Percentiles rank a stretch among this genome's conserved stretches.
phyloP scores from a whole-genome alignment of 2,329 filamentous ascomycete genomes.

The Scorias spongiosa region DNA sequence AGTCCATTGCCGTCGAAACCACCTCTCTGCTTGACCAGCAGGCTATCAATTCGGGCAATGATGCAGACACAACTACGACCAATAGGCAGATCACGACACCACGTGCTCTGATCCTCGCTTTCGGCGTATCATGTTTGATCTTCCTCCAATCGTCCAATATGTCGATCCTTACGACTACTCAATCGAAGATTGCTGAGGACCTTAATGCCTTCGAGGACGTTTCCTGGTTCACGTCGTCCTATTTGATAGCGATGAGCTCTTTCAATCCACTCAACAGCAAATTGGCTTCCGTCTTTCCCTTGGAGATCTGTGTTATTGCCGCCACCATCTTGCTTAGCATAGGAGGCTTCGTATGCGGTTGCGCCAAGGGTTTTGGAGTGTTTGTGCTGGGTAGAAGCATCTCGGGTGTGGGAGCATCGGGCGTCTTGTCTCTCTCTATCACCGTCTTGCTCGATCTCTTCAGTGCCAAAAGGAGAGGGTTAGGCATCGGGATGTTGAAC shows the following conservation, averaged over 20 bases:
- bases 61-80: no score
- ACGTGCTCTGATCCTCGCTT: background rate
- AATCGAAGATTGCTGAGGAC: conserved; percentile 60
- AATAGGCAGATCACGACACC: background rate
- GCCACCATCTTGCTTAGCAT: conserved; percentile 43
- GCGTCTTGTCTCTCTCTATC: conserved; percentile 56
- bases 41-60: no score
- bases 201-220: conserved; percentile 57
- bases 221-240: conserved; percentile 70
- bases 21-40: no score
- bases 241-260: conserved; percentile 47
- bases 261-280: conserved; percentile 57
- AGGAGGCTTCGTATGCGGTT: conserved; percentile 51
- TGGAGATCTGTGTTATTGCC: conserved; percentile 47
- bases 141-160: conserved; percentile 47
- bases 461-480: conserved; percentile 48
- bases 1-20: no score
- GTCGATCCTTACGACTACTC: conserved; percentile 66
- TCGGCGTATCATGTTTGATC: conserved; percentile 10
- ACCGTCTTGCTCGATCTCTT: conserved; percentile 65
- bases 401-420: conserved; percentile 54
- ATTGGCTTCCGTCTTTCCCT: conserved; percentile 58
- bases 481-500: conserved; percentile 63
- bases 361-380: conserved; percentile 39
- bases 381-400: conserved; percentile 58